Conservation (phyloP, 164 flowering plant genomes). For the Liquidambar formosana region DNA sequence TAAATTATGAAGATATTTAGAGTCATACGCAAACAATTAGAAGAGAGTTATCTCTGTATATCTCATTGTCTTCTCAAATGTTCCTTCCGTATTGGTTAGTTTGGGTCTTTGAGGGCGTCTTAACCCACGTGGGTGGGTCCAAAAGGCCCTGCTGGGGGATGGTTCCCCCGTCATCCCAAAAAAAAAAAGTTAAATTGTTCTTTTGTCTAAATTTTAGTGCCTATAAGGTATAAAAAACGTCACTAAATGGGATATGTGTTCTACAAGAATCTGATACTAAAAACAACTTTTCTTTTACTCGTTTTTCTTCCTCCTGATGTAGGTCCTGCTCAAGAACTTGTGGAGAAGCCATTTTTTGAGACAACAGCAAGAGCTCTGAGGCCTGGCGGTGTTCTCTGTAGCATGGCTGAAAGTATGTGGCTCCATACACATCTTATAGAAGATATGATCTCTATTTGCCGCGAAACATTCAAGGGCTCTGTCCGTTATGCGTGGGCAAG, state of each 20-base stretch:
- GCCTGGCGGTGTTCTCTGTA: slow-evolving; percentile 98
- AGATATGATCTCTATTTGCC: slow-evolving; percentile 80
- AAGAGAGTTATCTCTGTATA: neutral
- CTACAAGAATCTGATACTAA: neutral
- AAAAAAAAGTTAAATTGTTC: neutral
- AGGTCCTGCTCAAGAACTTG: slow-evolving; percentile 99
- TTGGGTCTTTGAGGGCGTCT: neutral
- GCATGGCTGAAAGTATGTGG: slow-evolving; percentile 99
- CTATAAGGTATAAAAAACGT: neutral
- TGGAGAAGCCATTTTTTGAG: slow-evolving; percentile 92
- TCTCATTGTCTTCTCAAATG: neutral
- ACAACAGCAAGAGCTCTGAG: slow-evolving; percentile 74
- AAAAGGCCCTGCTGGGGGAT: no score
- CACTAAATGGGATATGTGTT: neutral
- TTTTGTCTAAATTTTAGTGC: neutral
- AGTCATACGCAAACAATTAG: neutral
- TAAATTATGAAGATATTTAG: neutral
- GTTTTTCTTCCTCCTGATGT: slow-evolving; percentile 7
- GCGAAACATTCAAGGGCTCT: slow-evolving; percentile 81
- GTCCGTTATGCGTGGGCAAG: slow-evolving; percentile 97
- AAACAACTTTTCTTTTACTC: neutral
- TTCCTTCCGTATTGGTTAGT: neutral
- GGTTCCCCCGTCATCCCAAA: no score
- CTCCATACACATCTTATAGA: slow-evolving; percentile 97
- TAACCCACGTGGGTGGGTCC: no score